Percentiles rank a stretch among this genome's conserved stretches.
Evolutionary conservation across 2,329 filamentous ascomycete genomes (phyloP).

Genomic region (Talaromyces rugulosus): DNA sequence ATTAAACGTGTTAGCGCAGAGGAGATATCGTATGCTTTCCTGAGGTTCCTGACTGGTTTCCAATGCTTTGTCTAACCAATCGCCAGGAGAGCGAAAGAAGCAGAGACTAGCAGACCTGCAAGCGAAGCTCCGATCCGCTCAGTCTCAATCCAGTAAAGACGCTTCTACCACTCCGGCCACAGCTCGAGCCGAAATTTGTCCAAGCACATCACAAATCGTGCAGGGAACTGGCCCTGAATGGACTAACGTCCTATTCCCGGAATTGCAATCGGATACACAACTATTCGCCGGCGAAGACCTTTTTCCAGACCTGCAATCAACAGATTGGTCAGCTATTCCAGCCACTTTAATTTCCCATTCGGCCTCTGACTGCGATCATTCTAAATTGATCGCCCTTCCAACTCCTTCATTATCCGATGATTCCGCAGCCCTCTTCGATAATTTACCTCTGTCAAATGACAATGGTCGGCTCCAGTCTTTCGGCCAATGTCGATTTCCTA

Average conservation of each 20-base stretch:
- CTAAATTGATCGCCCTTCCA: not conserved
- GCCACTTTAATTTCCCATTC: not conserved
- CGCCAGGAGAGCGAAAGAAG: not conserved
- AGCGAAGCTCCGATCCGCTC: not conserved
- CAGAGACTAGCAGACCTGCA: not conserved
- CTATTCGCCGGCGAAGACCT: not conserved
- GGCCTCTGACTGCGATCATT: not conserved
- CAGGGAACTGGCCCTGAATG: not conserved
- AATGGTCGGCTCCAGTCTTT: not conserved
- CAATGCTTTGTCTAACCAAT: not conserved
- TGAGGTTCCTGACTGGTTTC: not conserved
- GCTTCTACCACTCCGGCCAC: not conserved
- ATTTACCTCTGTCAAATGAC: not conserved
- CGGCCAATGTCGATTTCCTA: not conserved
- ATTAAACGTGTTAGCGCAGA: slow-evolving; percentile 52
- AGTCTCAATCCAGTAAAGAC: not conserved
- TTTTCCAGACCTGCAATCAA: not conserved
- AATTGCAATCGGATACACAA: not conserved
- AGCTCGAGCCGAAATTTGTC: not conserved
- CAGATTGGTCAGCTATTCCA: not conserved
- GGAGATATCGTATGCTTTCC: slow-evolving; percentile 41
- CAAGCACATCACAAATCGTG: not conserved
- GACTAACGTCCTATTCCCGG: not conserved
- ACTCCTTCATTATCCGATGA: not conserved
- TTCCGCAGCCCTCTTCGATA: not conserved